A percentile compares a stretch with the other conserved stretches of the same genome.
phyloP scores from a whole-genome alignment of 2,329 filamentous ascomycete genomes.

The Aspergillus fischeri region DNA sequence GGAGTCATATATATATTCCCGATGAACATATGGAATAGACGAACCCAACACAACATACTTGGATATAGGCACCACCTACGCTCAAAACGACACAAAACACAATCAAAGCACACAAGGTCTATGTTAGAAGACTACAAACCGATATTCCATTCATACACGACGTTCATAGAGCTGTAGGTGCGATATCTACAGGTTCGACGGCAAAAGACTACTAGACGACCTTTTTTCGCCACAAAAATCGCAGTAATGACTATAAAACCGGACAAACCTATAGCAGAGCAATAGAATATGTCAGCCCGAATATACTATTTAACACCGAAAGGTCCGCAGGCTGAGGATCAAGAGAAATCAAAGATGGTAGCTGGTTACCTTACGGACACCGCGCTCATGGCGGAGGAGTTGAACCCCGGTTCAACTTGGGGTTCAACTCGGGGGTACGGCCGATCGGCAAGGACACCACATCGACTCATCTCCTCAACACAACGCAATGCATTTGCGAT shows the following conservation, averaged over 20 bases:
- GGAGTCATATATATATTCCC: neutral
- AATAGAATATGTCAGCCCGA: rapidly evolving
- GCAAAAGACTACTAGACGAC: neutral
- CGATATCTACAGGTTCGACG: neutral
- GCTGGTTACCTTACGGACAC: neutral
- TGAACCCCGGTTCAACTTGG: neutral
- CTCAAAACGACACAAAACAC: rapidly evolving
- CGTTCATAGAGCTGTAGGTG: neutral
- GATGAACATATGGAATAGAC: neutral
- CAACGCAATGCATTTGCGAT: neutral
- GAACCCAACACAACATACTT: neutral
- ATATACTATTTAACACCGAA: neutral
- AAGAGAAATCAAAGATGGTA: neutral
- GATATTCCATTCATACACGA: neutral
- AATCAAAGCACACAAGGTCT: neutral
- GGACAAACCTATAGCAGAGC: neutral
- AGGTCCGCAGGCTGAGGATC: neutral
- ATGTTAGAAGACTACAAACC: rapidly evolving
- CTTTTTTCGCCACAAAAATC: neutral
- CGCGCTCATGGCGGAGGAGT: neutral
- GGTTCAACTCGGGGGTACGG: neutral
- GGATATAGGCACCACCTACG: neutral
- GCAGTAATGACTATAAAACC: neutral
- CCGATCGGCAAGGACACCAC: neutral
- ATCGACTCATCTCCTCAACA: no score